A percentile compares a stretch with the other conserved stretches of the same genome.
Evolutionary conservation across 805 yeast genomes (phyloP).

Genomic region (Candida incommunis): DNA sequence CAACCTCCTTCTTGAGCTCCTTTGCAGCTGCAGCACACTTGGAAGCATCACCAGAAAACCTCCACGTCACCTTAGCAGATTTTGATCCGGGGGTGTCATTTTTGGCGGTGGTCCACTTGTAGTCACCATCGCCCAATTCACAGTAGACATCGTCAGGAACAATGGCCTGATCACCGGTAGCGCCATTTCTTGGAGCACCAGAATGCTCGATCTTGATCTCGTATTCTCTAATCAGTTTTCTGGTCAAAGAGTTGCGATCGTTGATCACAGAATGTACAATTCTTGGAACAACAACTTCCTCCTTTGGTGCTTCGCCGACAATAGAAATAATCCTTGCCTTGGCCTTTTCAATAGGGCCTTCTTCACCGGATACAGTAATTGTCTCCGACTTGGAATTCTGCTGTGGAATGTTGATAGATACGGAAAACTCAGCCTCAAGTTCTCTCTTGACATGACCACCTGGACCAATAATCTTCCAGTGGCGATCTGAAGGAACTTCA

Average conservation of each 20-base stretch:
- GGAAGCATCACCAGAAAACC: constrained; percentile 39
- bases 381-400: constrained; percentile 24
- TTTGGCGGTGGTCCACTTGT: constrained; percentile 35
- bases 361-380: constrained; percentile 46
- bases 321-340: constrained; percentile 45
- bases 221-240: constrained; percentile 31
- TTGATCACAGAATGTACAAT: constrained; percentile 43
- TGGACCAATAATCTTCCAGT: constrained; percentile 67
- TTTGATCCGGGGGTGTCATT: constrained; percentile 14
- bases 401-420: constrained; percentile 52
- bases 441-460: constrained; percentile 62
- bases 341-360: constrained; percentile 51
- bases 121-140: constrained; percentile 22
- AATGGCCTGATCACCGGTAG: constrained; percentile 16
- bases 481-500: constrained; percentile 57
- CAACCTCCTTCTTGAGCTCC: constrained; percentile 36
- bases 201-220: constrained; percentile 28
- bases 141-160: constrained; percentile 20
- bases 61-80: constrained; percentile 33
- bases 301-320: constrained; percentile 43
- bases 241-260: constrained; percentile 52
- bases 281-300: constrained; percentile 42
- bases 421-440: constrained; percentile 55
- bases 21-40: constrained; percentile 39
- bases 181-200: constrained; percentile 26